Evolutionary conservation across 2,329 filamentous ascomycete species (phyloP), one percentile per base, ranked within the genome.

Genomic region (Diaporthe aspalathi): DNA sequence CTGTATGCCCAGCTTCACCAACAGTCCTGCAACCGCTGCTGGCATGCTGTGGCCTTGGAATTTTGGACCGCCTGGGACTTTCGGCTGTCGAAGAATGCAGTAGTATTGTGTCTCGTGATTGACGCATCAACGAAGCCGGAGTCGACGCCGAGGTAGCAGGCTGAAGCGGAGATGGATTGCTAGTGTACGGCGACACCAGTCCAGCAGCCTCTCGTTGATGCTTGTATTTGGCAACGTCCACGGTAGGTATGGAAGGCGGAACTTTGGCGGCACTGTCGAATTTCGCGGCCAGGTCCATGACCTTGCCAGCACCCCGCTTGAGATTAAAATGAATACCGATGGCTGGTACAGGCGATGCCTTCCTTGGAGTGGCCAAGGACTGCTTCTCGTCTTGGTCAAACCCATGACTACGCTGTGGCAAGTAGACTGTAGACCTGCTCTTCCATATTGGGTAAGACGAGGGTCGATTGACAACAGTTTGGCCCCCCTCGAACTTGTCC

Each of bases 261-360:
- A 76, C 73, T 62, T 75, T 78, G 16, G 75, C 75, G 7, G 77
- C 79, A 50, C 75, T 82, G 73, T 89, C 85, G 76, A 88, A 88
- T 76, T 84, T 81, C 45, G 86, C 86, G 5, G 86, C 83, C 81
- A 89, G 87, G 2, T 84, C 85, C 74, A 79, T 85, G 16, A 88
- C 86, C 4, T 76, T 77, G 27, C 77, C 83, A 27, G 74, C 76
- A 4, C 74, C 68, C 0, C 78, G 77, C 67, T 74, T 74, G 16
- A 54, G 63, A 20, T 62, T 56, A 29, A 50, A 35, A 11, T 70
- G 72, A 17, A 22, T 65, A 12, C 54, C 22, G 5, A 43, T 43
- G 11, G 50, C 70, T 14, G 71, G 12, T 35, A 27, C 43, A 2
- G 63, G 57, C 16, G 65, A 66, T 5, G 12, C 43, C 66, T 50